These are phyloP conservation scores for Phytophthora sp. DNA, from an alignment of 352 stramenopile species.

Conservation along the genomic window DNA sequence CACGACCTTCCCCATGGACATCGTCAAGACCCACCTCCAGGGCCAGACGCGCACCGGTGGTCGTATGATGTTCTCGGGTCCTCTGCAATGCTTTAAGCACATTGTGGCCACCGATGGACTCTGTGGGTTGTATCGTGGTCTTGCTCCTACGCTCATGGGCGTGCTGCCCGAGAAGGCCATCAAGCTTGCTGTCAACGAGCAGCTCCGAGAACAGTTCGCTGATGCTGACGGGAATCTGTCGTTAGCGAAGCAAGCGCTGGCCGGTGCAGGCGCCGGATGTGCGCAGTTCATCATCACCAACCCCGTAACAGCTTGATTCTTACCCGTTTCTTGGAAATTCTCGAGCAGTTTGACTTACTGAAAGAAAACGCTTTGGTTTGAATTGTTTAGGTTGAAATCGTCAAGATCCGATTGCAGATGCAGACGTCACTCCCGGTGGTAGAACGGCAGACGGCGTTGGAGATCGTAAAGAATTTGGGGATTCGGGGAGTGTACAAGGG, in stretches of 20 bases:
- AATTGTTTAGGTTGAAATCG: conserved; percentile 84
- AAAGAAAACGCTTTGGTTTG: conserved; percentile 13
- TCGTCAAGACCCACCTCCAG: conserved; percentile 94
- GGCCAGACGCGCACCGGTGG: conserved; percentile 56
- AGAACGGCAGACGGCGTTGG: conserved; percentile 58
- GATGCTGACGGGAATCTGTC: conserved; percentile 70
- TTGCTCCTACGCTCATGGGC: conserved; percentile 81
- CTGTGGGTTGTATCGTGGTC: conserved; percentile 74
- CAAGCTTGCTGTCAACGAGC: conserved; percentile 93
- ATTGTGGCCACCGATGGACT: conserved; percentile 77
- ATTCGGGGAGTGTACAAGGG: conserved; percentile 89
- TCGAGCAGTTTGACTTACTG: conserved; percentile 18
- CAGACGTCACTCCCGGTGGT: conserved; percentile 71
- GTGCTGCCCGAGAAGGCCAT: conserved; percentile 92
- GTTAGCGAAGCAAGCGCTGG: conserved; percentile 65
- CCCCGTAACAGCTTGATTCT: conserved; percentile 40
- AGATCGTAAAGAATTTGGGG: conserved; percentile 76
- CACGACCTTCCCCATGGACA: conserved; percentile 92
- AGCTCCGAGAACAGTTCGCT: conserved; percentile 76
- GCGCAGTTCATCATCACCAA: conserved; percentile 90
- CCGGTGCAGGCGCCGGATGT: conserved; percentile 74
- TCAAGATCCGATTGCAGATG: conserved; percentile 93
- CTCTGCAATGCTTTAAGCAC: conserved; percentile 71
- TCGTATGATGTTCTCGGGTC: conserved; percentile 57
- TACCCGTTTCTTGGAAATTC: background rate